Evolutionary conservation across 768 basidiomycete species (phyloP), one percentile per base, ranked within the genome.

Genomic region (Coprinopsis marcescibilis): DNA sequence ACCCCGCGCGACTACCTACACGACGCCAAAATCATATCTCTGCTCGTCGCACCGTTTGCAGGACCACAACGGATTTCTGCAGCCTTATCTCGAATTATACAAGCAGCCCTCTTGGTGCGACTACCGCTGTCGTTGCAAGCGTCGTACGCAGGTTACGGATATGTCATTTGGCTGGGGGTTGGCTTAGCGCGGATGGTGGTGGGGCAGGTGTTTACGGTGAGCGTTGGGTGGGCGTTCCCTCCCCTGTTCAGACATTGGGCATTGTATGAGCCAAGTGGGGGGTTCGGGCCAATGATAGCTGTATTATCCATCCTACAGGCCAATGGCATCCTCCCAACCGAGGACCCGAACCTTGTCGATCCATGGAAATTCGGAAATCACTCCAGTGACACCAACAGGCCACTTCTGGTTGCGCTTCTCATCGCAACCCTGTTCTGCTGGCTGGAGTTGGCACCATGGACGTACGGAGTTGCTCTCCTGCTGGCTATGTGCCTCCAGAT

Each of bases 401-500:
- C n/a, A 7, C 24, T 43, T 4, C 41, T 34, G 13, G 7, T 47
- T 11, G 24, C 39, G 25, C 13, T 47, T 27, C 32, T 20, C 5
- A 42, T 47, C 12, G 19, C 38, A 13, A 15, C 42, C 4, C 14
- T 38, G 7, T 34, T 47, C 11, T 51, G 50, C 36, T 51, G 46
- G 52, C 49, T 71, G 17, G 71, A 71, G 32, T 43, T 59, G 11
- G 58, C 64, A 4, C 69, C 69, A 10, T 73, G 70, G 69, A 71
- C 69, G 19, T 72, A 72, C 34, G 54, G 55, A 2, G 43, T 60
- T 20, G 61, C 65, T 2, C 36, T 64, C 11, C 38, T 63, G 10
- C 54, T 58, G 10, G 62, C 61, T 3, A 25, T 59, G 10, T 46
- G 58, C 12, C 34, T 58, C 7, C 41, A 54, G n/a, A 11, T 61